A percentile compares a stretch with the other conserved stretches of the same genome.
These are phyloP conservation scores for Xanthoconium separans DNA, from an alignment of 1,284 basidiomycete genomes.

Conservation along the genomic window DNA sequence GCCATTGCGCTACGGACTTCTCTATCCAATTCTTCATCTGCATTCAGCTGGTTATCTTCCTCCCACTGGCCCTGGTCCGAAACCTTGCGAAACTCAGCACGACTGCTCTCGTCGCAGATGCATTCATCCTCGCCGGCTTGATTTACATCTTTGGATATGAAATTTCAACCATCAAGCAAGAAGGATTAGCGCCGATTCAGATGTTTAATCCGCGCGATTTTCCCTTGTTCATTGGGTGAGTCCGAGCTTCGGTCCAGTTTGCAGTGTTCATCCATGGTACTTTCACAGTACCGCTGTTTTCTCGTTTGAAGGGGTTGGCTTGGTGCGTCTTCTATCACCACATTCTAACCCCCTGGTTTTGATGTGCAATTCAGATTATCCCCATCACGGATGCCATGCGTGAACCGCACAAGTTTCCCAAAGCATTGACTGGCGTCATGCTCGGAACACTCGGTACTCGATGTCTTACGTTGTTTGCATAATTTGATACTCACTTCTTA, in stretches of 20 bases:
- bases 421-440: constrained; percentile 90
- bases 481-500: constrained; percentile 11
- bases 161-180: constrained; percentile 58
- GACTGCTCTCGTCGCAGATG: constrained; percentile 92
- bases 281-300: constrained; percentile 87
- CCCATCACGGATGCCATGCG: constrained; percentile 97
- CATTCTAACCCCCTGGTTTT: neutral
- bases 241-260: constrained; percentile 9
- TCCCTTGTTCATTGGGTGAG: constrained; percentile 88
- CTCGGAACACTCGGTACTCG: constrained; percentile 64
- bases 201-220: constrained; percentile 90
- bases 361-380: constrained; percentile 57
- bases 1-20: constrained; percentile 69
- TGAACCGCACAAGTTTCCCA: constrained; percentile 92
- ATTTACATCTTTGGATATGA: constrained; percentile 87
- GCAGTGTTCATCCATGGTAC: constrained; percentile 1
- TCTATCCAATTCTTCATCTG: constrained; percentile 82
- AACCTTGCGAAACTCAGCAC: constrained; percentile 92
- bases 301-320: constrained; percentile 96
- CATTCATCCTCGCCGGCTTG: constrained; percentile 90
- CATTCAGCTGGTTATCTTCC: constrained; percentile 82
- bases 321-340: constrained; percentile 52
- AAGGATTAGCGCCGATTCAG: constrained; percentile 81
- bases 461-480: neutral
- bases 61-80: constrained; percentile 84